A percentile compares a stretch with the other conserved stretches of the same genome.
phyloP scores from a whole-genome alignment of 192 early-diverging fungal genomes.

The Entophlyctis luteolus region DNA sequence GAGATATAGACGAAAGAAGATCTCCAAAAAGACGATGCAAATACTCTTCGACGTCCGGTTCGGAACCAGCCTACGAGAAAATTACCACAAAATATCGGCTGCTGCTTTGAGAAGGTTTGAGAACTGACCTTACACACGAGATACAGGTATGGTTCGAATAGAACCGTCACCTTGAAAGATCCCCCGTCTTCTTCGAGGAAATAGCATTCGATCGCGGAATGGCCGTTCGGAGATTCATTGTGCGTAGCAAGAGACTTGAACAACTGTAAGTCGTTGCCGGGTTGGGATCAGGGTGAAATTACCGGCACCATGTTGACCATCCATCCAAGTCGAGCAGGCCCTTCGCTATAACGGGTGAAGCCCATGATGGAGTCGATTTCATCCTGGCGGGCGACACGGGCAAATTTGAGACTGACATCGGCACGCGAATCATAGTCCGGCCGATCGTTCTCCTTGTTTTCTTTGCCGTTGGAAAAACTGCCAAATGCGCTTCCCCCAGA shows the following conservation, averaged over 20 bases:
- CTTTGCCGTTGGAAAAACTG: not conserved
- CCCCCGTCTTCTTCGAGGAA: conserved; percentile 87
- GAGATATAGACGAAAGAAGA: conserved; percentile 58
- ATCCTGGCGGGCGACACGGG: conserved; percentile 13
- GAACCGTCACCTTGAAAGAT: conserved; percentile 81
- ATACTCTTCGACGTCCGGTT: conserved; percentile 83
- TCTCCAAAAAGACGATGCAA: conserved; percentile 67
- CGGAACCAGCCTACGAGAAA: conserved; percentile 56
- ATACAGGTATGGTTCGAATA: conserved; percentile 89
- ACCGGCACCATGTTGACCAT: conserved; percentile 92
- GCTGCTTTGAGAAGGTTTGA: not conserved
- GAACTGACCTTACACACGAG: conserved; percentile 69
- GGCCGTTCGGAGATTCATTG: conserved; percentile 41
- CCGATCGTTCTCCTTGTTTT: not conserved
- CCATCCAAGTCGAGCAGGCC: conserved; percentile 68
- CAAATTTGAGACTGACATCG: conserved; percentile 14
- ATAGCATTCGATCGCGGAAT: conserved; percentile 82
- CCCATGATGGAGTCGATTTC: conserved; percentile 46
- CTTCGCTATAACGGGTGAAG: conserved; percentile 38
- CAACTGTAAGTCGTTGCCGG: not conserved
- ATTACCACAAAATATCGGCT: not conserved
- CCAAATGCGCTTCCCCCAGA: not conserved
- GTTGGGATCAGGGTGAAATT: conserved; percentile 33
- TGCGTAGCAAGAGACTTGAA: conserved; percentile 15
- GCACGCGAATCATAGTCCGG: not conserved